Evolutionary conservation across 2,329 filamentous ascomycete genomes (phyloP), one percentile per base, ranked within the genome.

Genomic region (Cladophialophora psammophila): DNA sequence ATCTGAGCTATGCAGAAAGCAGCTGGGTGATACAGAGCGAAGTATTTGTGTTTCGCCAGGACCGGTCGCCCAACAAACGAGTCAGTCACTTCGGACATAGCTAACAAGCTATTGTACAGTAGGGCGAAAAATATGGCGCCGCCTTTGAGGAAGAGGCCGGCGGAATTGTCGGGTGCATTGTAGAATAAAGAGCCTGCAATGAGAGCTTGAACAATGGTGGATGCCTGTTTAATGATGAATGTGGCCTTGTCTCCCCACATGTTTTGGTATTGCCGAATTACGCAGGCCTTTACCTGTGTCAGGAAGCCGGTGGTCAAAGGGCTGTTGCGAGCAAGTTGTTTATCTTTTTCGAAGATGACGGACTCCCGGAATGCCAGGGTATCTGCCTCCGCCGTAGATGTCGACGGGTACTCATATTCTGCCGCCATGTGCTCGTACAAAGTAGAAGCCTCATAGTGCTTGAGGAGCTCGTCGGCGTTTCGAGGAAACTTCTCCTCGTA

Each of bases 1-100:
- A 96, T 95, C 9, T 91, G 95, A 0, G 91, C 88, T 66, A 92
- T 84, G n/a, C 93, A 91, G 83, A 97, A 93, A 15, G 93, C 91
- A 12, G 90, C 93, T 0, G 94, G 92, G 74, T 96, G 94, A 74
- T 97, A 96, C 26, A 97, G 84, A 18, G 93, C 93, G 76, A 96
- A 97, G 65, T 91, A 88, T 64, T 85, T 82, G 73, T 97, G 94
- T 77, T 97, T 97, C 76, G 97, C 93, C 67, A 97, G 92, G 73
- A 97, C 96, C 0, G 91, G 91, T 40, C 94, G 90, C 85, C 96
- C 93, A 1, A 91, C 87, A 76, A 95, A 97, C 4, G 96, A 85
- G 0, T 91, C 93, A 38, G 54, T 35, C 36, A 67, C 65, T 56
- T 53, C 90, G 1, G 86, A 84, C 83, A 91, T 87, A 26, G 88